A percentile compares a stretch with the other conserved stretches of the same genome.
Conservation (phyloP, 345 rosid genomes). For the Sapria himalayana region DNA sequence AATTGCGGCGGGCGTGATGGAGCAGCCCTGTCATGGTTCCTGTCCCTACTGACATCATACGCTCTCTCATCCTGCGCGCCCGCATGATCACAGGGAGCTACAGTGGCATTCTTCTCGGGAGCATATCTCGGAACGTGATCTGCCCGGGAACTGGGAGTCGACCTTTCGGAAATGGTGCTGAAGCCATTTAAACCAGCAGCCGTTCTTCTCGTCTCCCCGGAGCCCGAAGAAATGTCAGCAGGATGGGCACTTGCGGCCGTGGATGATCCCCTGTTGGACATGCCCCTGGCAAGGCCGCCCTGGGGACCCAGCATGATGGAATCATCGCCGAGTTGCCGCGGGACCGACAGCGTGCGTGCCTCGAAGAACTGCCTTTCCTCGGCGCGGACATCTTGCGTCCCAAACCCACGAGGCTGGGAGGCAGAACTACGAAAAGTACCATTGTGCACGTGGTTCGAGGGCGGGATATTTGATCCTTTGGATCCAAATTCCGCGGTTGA, state of each 20-base stretch:
- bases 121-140: conserved; percentile 24
- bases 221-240: conserved; percentile 25
- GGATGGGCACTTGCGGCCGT: conserved; percentile 14
- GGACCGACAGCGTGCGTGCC: conserved; percentile 43
- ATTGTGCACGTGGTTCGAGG: conserved; percentile 49
- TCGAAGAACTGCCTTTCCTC: conserved; percentile 62
- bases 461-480: conserved; percentile 41
- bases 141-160: conserved; percentile 22
- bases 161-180: conserved; percentile 20
- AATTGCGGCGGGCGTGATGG: conserved; percentile 31
- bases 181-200: conserved; percentile 39
- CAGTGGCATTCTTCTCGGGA: conserved; percentile 29
- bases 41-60: conserved; percentile 31
- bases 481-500: conserved; percentile 49
- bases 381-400: conserved; percentile 46
- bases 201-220: conserved; percentile 41
- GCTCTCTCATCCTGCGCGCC: conserved; percentile 28
- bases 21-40: conserved; percentile 22
- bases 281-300: conserved; percentile 90
- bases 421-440: conserved; percentile 52
- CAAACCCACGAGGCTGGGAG: conserved; percentile 41
- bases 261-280: conserved; percentile 53
- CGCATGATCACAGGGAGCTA: conserved; percentile 24
- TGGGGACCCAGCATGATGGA: conserved; percentile 84
- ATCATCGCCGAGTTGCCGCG: conserved; percentile 50